These are phyloP conservation scores for Phytopythium mirpurense DNA, from an alignment of 352 stramenopile genomes.

Conservation along the genomic window DNA sequence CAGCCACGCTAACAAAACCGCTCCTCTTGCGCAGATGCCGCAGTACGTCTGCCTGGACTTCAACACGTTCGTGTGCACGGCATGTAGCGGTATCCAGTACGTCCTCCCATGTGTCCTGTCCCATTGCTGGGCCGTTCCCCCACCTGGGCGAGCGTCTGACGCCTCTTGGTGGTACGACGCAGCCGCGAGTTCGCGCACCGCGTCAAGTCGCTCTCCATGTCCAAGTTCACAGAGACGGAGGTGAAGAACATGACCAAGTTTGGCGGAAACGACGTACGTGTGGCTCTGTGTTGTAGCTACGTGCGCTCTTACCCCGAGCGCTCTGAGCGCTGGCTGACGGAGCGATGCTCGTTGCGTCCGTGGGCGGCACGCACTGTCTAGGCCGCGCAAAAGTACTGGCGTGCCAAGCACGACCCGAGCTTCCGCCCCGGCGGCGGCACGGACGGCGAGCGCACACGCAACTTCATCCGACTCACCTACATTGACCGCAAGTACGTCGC, in stretches of 20 bases:
- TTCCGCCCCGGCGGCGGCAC: slow-evolving; percentile 69
- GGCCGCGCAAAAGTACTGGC: slow-evolving; percentile 84
- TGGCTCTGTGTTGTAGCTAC: no score
- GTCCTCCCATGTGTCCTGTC: slow-evolving; percentile 7
- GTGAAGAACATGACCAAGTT: slow-evolving; percentile 86
- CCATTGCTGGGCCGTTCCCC: background rate
- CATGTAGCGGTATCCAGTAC: slow-evolving; percentile 92
- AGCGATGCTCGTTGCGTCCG: background rate
- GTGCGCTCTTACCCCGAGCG: no score
- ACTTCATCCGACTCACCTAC: slow-evolving; percentile 87
- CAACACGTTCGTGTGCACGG: slow-evolving; percentile 93
- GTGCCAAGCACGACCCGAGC: slow-evolving; percentile 73
- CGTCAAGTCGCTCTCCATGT: slow-evolving; percentile 93
- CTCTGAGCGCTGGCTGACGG: no score
- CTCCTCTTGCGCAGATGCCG: slow-evolving; percentile 55
- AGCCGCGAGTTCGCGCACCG: slow-evolving; percentile 91
- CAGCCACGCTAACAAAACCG: no score
- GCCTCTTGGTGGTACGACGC: slow-evolving; percentile 3
- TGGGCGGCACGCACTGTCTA: no score
- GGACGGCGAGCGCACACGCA: slow-evolving; percentile 79
- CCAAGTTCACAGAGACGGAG: slow-evolving; percentile 90
- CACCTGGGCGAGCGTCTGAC: background rate
- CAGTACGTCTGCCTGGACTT: slow-evolving; percentile 92
- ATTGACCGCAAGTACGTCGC: slow-evolving; percentile 72
- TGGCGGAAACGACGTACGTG: slow-evolving; percentile 83